phyloP scores from a whole-genome alignment of 2,329 filamentous ascomycete species.

The Hirsutella rhossiliensis region DNA sequence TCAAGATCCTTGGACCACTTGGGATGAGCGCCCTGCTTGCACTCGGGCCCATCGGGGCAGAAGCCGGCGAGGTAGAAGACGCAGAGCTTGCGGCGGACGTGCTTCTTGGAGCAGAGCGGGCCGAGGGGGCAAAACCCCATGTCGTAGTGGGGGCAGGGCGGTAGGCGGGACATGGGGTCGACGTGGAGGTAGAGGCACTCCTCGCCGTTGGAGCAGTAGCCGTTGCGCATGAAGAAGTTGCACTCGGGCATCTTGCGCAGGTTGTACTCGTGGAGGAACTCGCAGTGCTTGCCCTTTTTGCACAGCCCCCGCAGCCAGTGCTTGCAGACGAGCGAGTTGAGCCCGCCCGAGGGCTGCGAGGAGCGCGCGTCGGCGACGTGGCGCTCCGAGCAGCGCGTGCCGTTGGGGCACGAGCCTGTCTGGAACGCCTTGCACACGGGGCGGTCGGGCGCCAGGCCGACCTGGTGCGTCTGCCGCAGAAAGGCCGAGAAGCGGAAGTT shows the following conservation, averaged over 20 bases:
- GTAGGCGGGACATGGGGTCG: slow-evolving; percentile 67
- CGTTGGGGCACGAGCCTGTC: slow-evolving; percentile 76
- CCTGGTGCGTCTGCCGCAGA: slow-evolving; percentile 70
- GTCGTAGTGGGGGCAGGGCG: slow-evolving; percentile 83
- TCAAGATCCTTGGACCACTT: slow-evolving; percentile 68
- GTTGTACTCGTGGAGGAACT: slow-evolving; percentile 98
- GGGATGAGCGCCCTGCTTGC: slow-evolving; percentile 72
- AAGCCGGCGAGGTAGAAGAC: slow-evolving; percentile 85
- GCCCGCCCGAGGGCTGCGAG: slow-evolving; percentile 34
- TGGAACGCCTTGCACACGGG: slow-evolving; percentile 80
- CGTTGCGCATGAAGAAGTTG: slow-evolving; percentile 87
- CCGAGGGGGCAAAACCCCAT: slow-evolving; percentile 90
- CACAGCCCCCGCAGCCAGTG: slow-evolving; percentile 95
- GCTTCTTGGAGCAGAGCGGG: slow-evolving; percentile 75
- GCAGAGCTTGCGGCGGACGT: slow-evolving; percentile 73
- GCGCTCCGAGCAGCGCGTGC: slow-evolving; percentile 73
- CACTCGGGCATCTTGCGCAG: slow-evolving; percentile 97
- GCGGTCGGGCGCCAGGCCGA: slow-evolving; percentile 66
- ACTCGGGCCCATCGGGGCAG: slow-evolving; percentile 70
- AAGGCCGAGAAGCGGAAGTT: slow-evolving; percentile 80
- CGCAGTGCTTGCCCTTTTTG: slow-evolving; percentile 94
- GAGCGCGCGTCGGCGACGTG: slow-evolving; percentile 40
- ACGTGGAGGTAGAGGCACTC: slow-evolving; percentile 92
- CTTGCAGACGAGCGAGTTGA: slow-evolving; percentile 88
- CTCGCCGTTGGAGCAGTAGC: slow-evolving; percentile 92